Evolutionary conservation across 768 basidiomycete genomes (phyloP).

Genomic region (Amylocystis lapponica): DNA sequence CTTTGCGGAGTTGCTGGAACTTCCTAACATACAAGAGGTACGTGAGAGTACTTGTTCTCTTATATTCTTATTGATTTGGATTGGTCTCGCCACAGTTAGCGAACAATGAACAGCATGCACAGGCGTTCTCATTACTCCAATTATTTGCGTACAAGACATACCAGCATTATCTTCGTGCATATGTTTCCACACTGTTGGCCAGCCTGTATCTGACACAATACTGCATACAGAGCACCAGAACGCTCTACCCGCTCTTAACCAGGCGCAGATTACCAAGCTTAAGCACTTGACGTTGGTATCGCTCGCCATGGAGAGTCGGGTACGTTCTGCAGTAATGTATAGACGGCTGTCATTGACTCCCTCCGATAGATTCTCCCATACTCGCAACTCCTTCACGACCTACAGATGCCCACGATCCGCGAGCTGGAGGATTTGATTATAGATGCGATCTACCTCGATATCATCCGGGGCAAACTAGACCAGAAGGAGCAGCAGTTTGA

Average conservation of each 20-base stretch:
- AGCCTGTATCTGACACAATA: not conserved
- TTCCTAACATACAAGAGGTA: conserved; percentile 83
- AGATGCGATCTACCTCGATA: conserved; percentile 89
- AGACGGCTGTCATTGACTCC: not conserved
- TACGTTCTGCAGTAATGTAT: conserved; percentile 31
- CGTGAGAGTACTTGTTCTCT: conserved; percentile 9
- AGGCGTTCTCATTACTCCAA: conserved; percentile 62
- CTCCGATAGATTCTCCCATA: conserved; percentile 75
- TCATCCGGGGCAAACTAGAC: conserved; percentile 88
- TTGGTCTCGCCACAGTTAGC: conserved; percentile 46
- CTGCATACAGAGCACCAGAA: conserved; percentile 59
- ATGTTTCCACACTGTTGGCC: not conserved
- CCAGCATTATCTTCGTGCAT: conserved; percentile 64
- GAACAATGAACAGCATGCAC: conserved; percentile 55
- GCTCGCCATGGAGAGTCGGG: conserved; percentile 70
- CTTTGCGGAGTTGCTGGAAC: conserved; percentile 82
- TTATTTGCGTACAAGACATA: conserved; percentile 91
- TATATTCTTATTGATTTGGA: not conserved
- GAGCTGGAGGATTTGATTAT: conserved; percentile 96
- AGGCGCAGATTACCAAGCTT: conserved; percentile 77
- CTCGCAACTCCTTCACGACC: conserved; percentile 54
- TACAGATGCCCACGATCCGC: conserved; percentile 76
- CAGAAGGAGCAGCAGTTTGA: conserved; percentile 88
- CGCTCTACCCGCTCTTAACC: conserved; percentile 59
- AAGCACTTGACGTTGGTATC: conserved; percentile 91